Conservation (phyloP, 768 basidiomycete genomes). For the Chalciporus pseudorubinellus region DNA sequence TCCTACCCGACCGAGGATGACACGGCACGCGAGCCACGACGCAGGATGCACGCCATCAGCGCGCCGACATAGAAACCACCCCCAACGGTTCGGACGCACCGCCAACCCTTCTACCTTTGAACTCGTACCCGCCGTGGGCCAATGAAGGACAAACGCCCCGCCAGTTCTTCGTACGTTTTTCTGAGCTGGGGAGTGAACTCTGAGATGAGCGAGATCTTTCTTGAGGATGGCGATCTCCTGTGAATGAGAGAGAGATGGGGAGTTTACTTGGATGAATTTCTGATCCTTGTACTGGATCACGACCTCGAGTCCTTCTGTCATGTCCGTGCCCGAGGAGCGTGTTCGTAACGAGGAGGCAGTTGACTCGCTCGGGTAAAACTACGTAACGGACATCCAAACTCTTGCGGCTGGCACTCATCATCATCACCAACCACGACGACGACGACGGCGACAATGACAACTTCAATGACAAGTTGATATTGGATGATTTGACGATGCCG, state of each 20-base stretch:
- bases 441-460: not conserved
- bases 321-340: not conserved
- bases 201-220: constrained; percentile 28
- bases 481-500: not conserved
- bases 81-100: too few relatives aligned
- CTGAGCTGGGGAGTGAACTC: constrained; percentile 29
- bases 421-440: too few relatives aligned
- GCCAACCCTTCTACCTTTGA: not conserved
- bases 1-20: too few relatives aligned
- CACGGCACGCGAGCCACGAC: too few relatives aligned
- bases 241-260: constrained; percentile 9
- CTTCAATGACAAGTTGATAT: not conserved
- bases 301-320: constrained; percentile 27
- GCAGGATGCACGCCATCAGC: not conserved
- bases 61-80: not conserved
- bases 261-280: constrained; percentile 16
- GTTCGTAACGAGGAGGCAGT: not conserved
- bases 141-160: constrained; percentile 26
- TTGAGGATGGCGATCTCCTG: constrained; percentile 23
- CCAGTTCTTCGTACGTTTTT: constrained; percentile 24
- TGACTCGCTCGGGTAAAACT: not conserved
- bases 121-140: constrained; percentile 16
- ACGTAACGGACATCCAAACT: not conserved
- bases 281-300: constrained; percentile 22
- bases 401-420: not conserved